Evolutionary conservation across 2,329 filamentous ascomycete genomes (phyloP).

Genomic region (Neurospora sp.): DNA sequence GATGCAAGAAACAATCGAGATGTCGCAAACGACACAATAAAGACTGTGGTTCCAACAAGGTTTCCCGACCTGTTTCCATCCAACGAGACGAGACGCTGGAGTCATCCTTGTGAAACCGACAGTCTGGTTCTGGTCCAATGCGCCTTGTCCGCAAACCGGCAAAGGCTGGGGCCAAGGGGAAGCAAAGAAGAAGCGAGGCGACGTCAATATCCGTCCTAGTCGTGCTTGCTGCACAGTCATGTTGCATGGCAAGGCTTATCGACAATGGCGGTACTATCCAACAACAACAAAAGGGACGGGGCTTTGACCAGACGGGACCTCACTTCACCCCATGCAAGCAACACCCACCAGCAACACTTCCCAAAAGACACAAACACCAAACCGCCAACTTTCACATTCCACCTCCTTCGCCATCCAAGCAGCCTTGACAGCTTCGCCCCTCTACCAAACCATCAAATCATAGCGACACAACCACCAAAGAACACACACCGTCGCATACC

Average conservation of each 20-base stretch:
- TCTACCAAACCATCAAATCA: not conserved
- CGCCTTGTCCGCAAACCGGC: not conserved
- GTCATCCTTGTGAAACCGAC: not conserved
- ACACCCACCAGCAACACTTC: not conserved
- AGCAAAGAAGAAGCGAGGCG: not conserved
- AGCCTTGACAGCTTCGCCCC: not conserved
- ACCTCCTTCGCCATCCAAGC: not conserved
- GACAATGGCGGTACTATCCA: not conserved
- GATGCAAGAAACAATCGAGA: not conserved
- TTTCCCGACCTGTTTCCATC: not conserved
- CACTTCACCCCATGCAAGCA: not conserved
- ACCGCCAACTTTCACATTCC: not conserved
- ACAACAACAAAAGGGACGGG: not conserved
- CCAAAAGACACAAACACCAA: not conserved
- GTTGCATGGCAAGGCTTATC: slow-evolving; percentile 1
- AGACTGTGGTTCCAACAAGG: not conserved
- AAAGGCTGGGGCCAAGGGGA: not conserved
- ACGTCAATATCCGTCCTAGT: not conserved
- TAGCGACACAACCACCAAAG: not conserved
- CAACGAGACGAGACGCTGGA: not conserved
- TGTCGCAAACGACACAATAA: not conserved
- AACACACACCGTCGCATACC: not conserved
- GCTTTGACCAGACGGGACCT: not conserved
- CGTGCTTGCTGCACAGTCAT: not conserved
- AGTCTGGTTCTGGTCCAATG: not conserved